phyloP scores from a whole-genome alignment of 2,329 filamentous ascomycete genomes.

The Penicillium sp. region DNA sequence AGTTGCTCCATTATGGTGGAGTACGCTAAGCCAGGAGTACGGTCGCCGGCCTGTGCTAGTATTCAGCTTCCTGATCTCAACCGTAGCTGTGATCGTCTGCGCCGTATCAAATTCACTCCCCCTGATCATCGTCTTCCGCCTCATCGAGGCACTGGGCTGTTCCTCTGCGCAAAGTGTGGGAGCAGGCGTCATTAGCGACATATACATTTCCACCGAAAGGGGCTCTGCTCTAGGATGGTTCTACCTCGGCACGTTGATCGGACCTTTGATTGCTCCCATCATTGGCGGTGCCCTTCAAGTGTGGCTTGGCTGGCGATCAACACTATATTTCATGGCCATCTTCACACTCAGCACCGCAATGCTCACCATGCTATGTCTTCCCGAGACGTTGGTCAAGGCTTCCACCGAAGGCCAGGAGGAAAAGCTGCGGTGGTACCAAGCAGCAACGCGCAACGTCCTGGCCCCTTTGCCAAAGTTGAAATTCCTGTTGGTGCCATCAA shows the following conservation, averaged over 20 bases:
- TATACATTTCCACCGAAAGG: slow-evolving; percentile 36
- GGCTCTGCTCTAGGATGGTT: slow-evolving; percentile 39
- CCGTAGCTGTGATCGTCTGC: slow-evolving; percentile 33
- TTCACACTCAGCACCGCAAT: slow-evolving; percentile 27
- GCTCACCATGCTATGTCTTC: slow-evolving; percentile 29
- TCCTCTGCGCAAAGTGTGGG: slow-evolving; percentile 41
- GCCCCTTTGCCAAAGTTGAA: slow-evolving; percentile 3
- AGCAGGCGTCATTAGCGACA: slow-evolving; percentile 38
- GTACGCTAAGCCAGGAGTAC: slow-evolving; percentile 33
- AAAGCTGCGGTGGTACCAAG: no score
- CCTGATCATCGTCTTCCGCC: slow-evolving; percentile 38
- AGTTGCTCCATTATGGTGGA: slow-evolving; percentile 42
- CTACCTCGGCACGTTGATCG: slow-evolving; percentile 38
- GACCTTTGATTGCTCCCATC: slow-evolving; percentile 36
- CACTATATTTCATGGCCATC: slow-evolving; percentile 37
- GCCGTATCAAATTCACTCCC: slow-evolving; percentile 33
- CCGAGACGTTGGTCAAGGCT: no score
- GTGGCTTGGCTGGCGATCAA: slow-evolving; percentile 34
- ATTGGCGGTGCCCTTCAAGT: slow-evolving; percentile 36
- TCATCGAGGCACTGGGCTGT: slow-evolving; percentile 36
- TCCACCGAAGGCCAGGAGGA: no score
- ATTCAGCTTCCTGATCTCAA: slow-evolving; percentile 32
- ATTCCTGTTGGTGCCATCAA: slow-evolving; percentile 4
- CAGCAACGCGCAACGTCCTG: background rate
- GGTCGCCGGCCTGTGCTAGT: slow-evolving; percentile 38